These are phyloP conservation scores for Globisporangium abappressorium DNA, from an alignment of 352 stramenopile species.

Conservation along the genomic window DNA sequence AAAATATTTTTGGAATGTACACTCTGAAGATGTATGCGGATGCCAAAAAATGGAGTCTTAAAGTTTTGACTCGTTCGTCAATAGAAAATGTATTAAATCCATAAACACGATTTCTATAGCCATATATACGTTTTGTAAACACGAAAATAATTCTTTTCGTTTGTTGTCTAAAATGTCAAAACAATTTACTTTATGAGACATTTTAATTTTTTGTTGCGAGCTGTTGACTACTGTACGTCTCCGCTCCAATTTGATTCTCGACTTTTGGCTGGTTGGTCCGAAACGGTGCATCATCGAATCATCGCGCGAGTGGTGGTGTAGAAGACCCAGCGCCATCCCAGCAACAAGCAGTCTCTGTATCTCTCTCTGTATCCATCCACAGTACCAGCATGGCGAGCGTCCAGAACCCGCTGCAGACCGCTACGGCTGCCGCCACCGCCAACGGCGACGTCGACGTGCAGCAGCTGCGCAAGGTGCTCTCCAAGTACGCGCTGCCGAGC, in stretches of 20 bases:
- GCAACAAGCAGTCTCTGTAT: neutral
- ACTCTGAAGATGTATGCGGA: too few relatives aligned
- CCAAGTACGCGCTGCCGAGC: constrained; percentile 89
- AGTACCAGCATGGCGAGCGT: constrained; percentile 14
- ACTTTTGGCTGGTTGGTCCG: constrained; percentile 13
- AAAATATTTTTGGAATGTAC: too few relatives aligned
- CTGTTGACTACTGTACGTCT: neutral
- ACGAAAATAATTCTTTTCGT: too few relatives aligned
- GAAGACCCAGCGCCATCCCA: neutral
- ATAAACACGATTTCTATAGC: too few relatives aligned
- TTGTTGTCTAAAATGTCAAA: neutral
- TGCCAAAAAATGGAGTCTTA: too few relatives aligned
- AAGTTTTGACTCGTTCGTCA: too few relatives aligned
- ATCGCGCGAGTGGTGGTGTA: constrained; percentile 4
- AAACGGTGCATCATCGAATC: constrained; percentile 14
- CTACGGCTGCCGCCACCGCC: neutral
- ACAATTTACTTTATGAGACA: neutral
- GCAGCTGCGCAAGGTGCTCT: constrained; percentile 71
- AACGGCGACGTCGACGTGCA: constrained; percentile 33
- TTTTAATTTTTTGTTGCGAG: too few relatives aligned
- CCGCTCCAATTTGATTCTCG: neutral
- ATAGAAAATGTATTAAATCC: too few relatives aligned
- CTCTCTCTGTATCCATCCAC: constrained; percentile 3
- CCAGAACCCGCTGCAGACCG: constrained; percentile 14
- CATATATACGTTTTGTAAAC: too few relatives aligned